Evolutionary conservation across 108 stramenopile genomes (phyloP), one percentile per base, ranked within the genome.

Genomic region (Schizochytrium sp.): DNA sequence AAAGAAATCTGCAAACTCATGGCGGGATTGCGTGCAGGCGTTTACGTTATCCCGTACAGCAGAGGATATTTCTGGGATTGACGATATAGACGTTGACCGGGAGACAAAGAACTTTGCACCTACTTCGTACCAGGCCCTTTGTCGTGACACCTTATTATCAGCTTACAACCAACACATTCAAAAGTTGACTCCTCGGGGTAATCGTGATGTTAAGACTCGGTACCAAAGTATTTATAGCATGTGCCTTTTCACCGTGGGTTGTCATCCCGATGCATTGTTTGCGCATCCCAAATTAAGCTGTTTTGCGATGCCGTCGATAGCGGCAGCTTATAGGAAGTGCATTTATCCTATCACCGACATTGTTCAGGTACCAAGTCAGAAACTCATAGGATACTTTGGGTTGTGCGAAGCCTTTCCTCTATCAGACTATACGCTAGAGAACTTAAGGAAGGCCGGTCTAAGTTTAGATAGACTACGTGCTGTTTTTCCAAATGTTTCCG

Each of bases 91-190:
- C 55, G 76, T 83, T 8, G 53, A 83, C 10, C 47, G 50, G 5
- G 64, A 69, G 15, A 69, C 64, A 7, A 69, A 69, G 64, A 69
- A 69, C 64, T 69, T 69, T 69, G 64, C 42, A 13, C 64, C 64
- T 0, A 69, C 64, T 38, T 44, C 15, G 40, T 38, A 44, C 5
- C 64, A 69, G 64, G 7, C 28, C 28, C 42, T 15, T 2, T 69
- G 44, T 44, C 40, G 44, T 38, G 64, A 15, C 8, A 38, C 42
- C 12, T 15, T 69, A 44, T 44, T 69, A 8, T 69, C 64, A 44
- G 64, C 64, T 7, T 69, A 69, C 64, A 69, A 69, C 64, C 40
- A 69, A 15, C 3, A 44, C 0, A 15, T 38, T 38, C 64, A 69
- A 15, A 69, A 69, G 28, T 44, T 69, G 64, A 69, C 64, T 0